Evolutionary conservation across 78 protist genomes (phyloP).

Genomic region (Speleostelium caveatum): DNA sequence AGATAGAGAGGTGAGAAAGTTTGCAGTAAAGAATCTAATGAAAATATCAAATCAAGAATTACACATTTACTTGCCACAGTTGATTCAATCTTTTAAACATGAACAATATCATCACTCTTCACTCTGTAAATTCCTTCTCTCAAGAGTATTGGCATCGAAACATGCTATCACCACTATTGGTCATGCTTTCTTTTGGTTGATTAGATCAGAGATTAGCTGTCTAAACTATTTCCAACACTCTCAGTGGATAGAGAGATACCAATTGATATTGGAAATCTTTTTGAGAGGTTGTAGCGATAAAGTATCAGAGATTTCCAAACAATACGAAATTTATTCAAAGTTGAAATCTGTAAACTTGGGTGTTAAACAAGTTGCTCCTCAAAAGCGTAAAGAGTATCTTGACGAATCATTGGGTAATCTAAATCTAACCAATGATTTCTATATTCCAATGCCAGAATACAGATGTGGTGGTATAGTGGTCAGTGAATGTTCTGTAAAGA

Average conservation of each 20-base stretch:
- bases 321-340: slow-evolving; percentile 14
- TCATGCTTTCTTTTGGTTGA: slow-evolving; percentile 73
- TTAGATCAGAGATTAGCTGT: slow-evolving; percentile 37
- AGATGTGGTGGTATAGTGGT: slow-evolving; percentile 50
- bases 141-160: slow-evolving; percentile 80
- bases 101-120: slow-evolving; percentile 90
- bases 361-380: slow-evolving; percentile 1
- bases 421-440: slow-evolving; percentile 34
- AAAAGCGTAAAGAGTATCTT: slow-evolving; percentile 51
- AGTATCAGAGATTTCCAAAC: slow-evolving; percentile 24
- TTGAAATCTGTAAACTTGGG: slow-evolving; percentile 36
- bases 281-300: slow-evolving; percentile 72
- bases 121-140: slow-evolving; percentile 87
- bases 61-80: slow-evolving; percentile 85
- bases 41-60: slow-evolving; percentile 82
- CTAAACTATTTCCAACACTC: slow-evolving; percentile 66
- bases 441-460: slow-evolving; percentile 26
- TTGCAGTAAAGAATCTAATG: slow-evolving; percentile 82
- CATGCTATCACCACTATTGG: slow-evolving; percentile 15
- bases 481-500: slow-evolving; percentile 84
- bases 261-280: slow-evolving; percentile 87
- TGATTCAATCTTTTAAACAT: slow-evolving; percentile 91
- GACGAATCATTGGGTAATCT: not conserved
- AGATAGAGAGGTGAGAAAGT: slow-evolving; percentile 86
- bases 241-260: slow-evolving; percentile 85